Evolutionary conservation across 768 basidiomycete species (phyloP).

Genomic region (Psilocybe sp.): DNA sequence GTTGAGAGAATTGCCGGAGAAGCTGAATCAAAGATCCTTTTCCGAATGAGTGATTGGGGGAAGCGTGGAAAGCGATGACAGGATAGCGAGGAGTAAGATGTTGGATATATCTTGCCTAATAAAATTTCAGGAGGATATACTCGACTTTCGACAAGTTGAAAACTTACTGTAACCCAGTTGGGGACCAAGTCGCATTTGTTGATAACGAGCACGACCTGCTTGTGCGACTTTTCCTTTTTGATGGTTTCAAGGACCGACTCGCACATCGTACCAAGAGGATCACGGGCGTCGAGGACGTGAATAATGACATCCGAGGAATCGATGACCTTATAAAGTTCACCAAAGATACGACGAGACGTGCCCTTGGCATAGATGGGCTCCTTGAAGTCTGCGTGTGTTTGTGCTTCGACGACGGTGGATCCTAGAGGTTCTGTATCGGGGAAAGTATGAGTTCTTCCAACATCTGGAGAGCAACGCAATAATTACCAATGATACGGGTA

Average conservation of each 20-base stretch:
- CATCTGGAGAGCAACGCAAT: not conserved
- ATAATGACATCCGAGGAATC: constrained; percentile 97
- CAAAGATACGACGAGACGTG: constrained; percentile 93
- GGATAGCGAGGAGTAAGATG: constrained; percentile 93
- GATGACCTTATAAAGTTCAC: constrained; percentile 98
- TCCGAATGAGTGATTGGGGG: constrained; percentile 98
- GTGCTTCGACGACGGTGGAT: constrained; percentile 46
- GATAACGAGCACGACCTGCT: constrained; percentile 93
- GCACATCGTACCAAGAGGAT: constrained; percentile 94
- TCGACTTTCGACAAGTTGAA: not conserved
- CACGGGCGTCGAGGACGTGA: constrained; percentile 93
- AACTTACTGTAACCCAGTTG: constrained; percentile 94
- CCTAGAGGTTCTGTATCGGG: constrained; percentile 41
- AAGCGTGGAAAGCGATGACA: constrained; percentile 97
- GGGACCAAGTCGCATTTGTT: constrained; percentile 99
- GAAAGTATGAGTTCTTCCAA: not conserved
- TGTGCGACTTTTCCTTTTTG: constrained; percentile 94
- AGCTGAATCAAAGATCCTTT: constrained; percentile 98
- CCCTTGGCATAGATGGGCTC: constrained; percentile 96
- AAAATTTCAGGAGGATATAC: constrained; percentile 1
- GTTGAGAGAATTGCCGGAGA: constrained; percentile 91
- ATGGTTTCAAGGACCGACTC: constrained; percentile 91
- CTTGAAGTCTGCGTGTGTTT: constrained; percentile 74
- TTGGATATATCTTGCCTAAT: constrained; percentile 91
- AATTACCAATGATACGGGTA: constrained; percentile 44